Conservation (phyloP, 805 yeast genomes). For the Phaffomyces antillensis region DNA sequence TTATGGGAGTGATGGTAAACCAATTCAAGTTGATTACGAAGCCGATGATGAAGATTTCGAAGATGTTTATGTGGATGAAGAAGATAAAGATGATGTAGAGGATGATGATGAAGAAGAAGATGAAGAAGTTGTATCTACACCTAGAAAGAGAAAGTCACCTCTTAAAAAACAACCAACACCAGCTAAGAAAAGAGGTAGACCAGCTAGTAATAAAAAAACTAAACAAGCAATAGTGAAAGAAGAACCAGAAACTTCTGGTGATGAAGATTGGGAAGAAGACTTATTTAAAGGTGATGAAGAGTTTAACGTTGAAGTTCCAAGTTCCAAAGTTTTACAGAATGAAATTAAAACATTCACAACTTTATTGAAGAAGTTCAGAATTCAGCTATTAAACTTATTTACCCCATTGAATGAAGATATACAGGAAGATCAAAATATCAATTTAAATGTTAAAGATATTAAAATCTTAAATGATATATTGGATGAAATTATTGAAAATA, state of each 20-base stretch:
- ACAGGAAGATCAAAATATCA: conserved; percentile 8
- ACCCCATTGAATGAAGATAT: conserved; percentile 1
- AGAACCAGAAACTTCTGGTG: conserved; percentile 20
- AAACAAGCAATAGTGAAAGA: background rate
- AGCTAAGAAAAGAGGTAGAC: conserved; percentile 1
- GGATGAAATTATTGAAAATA: conserved; percentile 16
- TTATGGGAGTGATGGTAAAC: conserved; percentile 36
- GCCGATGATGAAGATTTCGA: conserved; percentile 27
- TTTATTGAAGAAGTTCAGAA: conserved; percentile 24
- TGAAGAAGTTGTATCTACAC: conserved; percentile 9
- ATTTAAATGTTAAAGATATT: conserved; percentile 6
- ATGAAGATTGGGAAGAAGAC: conserved; percentile 22
- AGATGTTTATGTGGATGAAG: conserved; percentile 20
- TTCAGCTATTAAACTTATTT: conserved; percentile 17
- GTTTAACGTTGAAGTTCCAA: conserved; percentile 14
- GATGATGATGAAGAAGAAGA: conserved; percentile 21
- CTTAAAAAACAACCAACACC: conserved; percentile 9
- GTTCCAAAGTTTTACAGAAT: conserved; percentile 9
- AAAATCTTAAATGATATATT: conserved; percentile 19
- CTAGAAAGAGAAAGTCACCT: conserved; percentile 12
- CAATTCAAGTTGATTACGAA: conserved; percentile 26
- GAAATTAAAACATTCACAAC: conserved; percentile 15
- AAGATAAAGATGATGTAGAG: conserved; percentile 19
- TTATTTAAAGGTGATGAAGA: conserved; percentile 13
- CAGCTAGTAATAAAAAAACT: too few relatives aligned